Conservation (phyloP, 306 rosid species). For the Cucumis hystrix region DNA sequence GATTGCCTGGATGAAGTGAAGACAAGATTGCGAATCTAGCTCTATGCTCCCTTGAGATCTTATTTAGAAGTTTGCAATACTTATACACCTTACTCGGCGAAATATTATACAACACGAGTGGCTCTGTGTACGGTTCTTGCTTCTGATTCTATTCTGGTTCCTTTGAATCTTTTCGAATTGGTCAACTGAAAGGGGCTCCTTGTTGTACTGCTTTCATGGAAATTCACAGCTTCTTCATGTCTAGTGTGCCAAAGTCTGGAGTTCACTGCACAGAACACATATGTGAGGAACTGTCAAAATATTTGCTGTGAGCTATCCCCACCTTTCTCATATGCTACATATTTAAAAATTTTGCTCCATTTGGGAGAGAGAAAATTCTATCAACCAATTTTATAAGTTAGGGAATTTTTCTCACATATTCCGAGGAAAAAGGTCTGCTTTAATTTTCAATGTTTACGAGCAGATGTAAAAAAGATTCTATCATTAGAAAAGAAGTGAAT, state of each 20-base stretch:
- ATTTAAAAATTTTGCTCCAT: background rate
- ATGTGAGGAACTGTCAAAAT: background rate
- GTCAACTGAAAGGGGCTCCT: background rate
- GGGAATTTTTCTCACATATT: too few relatives aligned
- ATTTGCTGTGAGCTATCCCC: background rate
- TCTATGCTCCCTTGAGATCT: background rate
- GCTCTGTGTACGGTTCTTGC: background rate
- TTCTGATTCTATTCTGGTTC: background rate
- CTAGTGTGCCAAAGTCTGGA: background rate
- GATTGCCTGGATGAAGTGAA: conserved; percentile 36
- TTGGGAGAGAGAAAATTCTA: too few relatives aligned
- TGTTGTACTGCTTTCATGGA: background rate
- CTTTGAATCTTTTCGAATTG: background rate
- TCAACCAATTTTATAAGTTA: too few relatives aligned
- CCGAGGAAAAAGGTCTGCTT: too few relatives aligned
- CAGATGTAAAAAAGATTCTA: too few relatives aligned
- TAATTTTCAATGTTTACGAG: too few relatives aligned
- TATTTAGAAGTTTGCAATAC: background rate
- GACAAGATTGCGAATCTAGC: background rate
- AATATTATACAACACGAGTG: background rate
- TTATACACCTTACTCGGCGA: background rate
- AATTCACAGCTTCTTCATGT: background rate
- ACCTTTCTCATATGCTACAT: background rate
- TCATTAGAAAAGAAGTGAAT: too few relatives aligned
- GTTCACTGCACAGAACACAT: background rate